These are phyloP conservation scores for Terfezia boudieri DNA, from an alignment of 495 filamentous ascomycete genomes.

Conservation along the genomic window DNA sequence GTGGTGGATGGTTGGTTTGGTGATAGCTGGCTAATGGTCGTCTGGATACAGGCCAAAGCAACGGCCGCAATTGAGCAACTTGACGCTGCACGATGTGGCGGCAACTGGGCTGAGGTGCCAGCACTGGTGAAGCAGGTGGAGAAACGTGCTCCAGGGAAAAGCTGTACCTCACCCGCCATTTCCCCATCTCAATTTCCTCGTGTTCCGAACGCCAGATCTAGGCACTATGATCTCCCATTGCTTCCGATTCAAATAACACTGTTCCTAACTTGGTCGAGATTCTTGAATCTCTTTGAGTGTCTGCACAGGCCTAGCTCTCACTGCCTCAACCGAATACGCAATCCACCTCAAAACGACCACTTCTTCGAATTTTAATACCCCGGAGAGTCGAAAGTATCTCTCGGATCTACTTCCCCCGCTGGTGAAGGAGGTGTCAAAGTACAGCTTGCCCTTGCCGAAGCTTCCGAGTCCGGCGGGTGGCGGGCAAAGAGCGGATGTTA, in stretches of 20 bases:
- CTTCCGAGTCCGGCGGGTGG: conserved; percentile 14
- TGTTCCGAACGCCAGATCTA: neutral
- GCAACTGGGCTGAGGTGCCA: conserved; percentile 70
- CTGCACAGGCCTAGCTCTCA: conserved; percentile 10
- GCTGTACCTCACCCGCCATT: conserved; percentile 36
- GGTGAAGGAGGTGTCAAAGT: conserved; percentile 5
- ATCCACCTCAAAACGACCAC: conserved; percentile 10
- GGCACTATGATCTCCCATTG: neutral
- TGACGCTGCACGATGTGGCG: conserved; percentile 67
- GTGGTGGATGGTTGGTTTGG: too few species aligned
- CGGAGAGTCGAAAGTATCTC: conserved; percentile 9
- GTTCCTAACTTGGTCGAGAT: too few species aligned
- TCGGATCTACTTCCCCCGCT: conserved; percentile 13
- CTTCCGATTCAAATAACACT: neutral
- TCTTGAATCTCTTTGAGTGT: neutral
- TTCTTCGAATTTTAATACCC: conserved; percentile 5
- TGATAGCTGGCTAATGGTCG: too few species aligned
- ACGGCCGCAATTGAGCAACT: conserved; percentile 56
- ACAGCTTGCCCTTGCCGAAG: conserved; percentile 5
- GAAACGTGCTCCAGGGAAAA: conserved; percentile 73
- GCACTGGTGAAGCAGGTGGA: conserved; percentile 76
- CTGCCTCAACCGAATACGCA: conserved; percentile 11
- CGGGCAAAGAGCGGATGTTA: conserved; percentile 7
- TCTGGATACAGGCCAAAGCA: conserved; percentile 37
- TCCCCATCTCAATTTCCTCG: neutral